Conservation (phyloP, 441 rosid species). For the Brassica balearica region DNA sequence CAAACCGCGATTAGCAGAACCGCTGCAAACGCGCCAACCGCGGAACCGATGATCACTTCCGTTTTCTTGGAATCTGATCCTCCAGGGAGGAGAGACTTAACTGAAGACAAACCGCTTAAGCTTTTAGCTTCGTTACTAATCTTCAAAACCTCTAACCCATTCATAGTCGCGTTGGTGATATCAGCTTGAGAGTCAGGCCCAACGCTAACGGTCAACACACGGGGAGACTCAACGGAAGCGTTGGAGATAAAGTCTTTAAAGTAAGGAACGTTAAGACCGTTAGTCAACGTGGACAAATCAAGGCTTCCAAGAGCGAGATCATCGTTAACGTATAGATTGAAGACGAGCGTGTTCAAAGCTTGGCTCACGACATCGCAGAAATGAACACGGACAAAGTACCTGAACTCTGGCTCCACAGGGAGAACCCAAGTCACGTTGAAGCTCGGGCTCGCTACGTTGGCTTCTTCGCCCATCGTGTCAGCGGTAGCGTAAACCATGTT, state of each 20-base stretch:
- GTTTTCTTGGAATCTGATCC: slow-evolving; percentile 50
- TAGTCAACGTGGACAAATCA: slow-evolving; percentile 67
- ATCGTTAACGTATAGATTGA: slow-evolving; percentile 83
- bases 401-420: slow-evolving; percentile 66
- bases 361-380: slow-evolving; percentile 83
- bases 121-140: slow-evolving; percentile 78
- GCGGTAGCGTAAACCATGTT: slow-evolving; percentile 91
- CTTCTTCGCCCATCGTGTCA: slow-evolving; percentile 80
- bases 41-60: slow-evolving; percentile 61
- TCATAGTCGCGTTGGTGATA: slow-evolving; percentile 71
- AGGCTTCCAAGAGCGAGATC: slow-evolving; percentile 70
- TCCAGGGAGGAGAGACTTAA: slow-evolving; percentile 61
- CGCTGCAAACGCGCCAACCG: slow-evolving; percentile 52
- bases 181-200: slow-evolving; percentile 81
- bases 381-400: slow-evolving; percentile 88
- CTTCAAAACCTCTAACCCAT: slow-evolving; percentile 91
- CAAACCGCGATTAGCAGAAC: slow-evolving; percentile 58
- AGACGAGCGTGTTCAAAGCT: slow-evolving; percentile 72
- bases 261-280: slow-evolving; percentile 63
- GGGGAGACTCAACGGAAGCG: slow-evolving; percentile 53
- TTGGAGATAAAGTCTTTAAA: slow-evolving; percentile 80
- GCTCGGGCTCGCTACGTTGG: slow-evolving; percentile 65
- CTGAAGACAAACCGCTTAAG: slow-evolving; percentile 72
- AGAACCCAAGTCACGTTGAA: slow-evolving; percentile 97
- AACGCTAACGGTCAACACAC: slow-evolving; percentile 72